These are phyloP conservation scores for Candida manassasensis DNA, from an alignment of 805 yeast species.

Conservation along the genomic window DNA sequence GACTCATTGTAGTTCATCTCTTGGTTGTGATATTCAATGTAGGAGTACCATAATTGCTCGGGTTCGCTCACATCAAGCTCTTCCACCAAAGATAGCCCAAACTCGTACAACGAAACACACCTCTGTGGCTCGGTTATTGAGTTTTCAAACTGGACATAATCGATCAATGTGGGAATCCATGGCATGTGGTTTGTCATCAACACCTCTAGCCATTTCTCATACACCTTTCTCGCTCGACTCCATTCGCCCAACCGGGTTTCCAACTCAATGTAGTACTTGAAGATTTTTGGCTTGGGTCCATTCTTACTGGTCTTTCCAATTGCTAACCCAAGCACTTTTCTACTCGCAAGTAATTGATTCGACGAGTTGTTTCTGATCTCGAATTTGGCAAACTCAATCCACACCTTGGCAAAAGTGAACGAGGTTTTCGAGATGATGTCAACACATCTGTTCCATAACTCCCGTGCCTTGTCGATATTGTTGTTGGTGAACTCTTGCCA, in stretches of 20 bases:
- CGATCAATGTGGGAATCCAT: constrained; percentile 44
- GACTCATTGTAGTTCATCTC: constrained; percentile 54
- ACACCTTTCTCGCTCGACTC: constrained; percentile 72
- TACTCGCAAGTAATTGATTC: constrained; percentile 40
- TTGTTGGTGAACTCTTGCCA: constrained; percentile 51
- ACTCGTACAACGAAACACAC: constrained; percentile 54
- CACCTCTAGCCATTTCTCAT: constrained; percentile 57
- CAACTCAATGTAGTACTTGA: constrained; percentile 59
- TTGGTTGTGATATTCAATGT: constrained; percentile 60
- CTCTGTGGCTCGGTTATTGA: constrained; percentile 65
- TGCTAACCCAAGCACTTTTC: constrained; percentile 68
- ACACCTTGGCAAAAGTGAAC: constrained; percentile 67
- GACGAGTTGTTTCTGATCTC: constrained; percentile 54
- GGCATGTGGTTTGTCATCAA: constrained; percentile 10
- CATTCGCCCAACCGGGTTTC: constrained; percentile 71
- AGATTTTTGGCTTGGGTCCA: constrained; percentile 55
- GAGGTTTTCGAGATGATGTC: constrained; percentile 49
- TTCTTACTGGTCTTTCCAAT: constrained; percentile 46
- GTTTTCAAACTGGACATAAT: constrained; percentile 66
- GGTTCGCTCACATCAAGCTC: constrained; percentile 26
- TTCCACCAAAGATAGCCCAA: constrained; percentile 38
- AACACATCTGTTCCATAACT: constrained; percentile 47
- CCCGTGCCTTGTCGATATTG: constrained; percentile 44
- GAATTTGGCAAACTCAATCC: constrained; percentile 70
- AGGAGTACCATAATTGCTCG: constrained; percentile 24